Conservation (phyloP, 2,329 filamentous ascomycete species). For the Pestalotiopsis sp. region DNA sequence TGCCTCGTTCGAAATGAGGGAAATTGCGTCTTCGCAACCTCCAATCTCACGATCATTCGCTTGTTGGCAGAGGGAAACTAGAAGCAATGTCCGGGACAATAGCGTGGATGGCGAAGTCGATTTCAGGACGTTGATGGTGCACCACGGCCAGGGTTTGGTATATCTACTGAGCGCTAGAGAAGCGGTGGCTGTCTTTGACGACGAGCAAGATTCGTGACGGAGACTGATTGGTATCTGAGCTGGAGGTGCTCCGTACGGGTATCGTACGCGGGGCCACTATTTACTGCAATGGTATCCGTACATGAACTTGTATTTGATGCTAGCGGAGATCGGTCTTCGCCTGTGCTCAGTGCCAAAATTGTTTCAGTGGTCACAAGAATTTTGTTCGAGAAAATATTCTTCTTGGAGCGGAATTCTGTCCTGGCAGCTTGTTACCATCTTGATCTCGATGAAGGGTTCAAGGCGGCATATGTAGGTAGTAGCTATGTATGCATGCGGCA, state of each 20-base stretch:
- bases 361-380: neutral
- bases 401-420: neutral
- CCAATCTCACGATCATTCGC: slow-evolving; percentile 8
- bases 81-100: neutral
- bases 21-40: slow-evolving; percentile 7
- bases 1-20: neutral
- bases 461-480: neutral
- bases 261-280: no score
- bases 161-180: neutral
- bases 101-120: neutral
- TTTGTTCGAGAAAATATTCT: neutral
- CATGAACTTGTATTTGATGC: no score
- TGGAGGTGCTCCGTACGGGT: no score
- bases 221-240: no score
- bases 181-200: no score
- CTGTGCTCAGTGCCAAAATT: no score
- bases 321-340: no score
- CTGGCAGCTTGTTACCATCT: neutral
- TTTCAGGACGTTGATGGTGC: neutral
- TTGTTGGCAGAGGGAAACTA: neutral
- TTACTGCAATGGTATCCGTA: no score
- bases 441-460: neutral
- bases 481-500: neutral
- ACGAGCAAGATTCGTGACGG: no score
- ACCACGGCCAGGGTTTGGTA: neutral